Evolutionary conservation across 2,329 filamentous ascomycete genomes (phyloP).

Genomic region (Colletotrichum brevisporum): DNA sequence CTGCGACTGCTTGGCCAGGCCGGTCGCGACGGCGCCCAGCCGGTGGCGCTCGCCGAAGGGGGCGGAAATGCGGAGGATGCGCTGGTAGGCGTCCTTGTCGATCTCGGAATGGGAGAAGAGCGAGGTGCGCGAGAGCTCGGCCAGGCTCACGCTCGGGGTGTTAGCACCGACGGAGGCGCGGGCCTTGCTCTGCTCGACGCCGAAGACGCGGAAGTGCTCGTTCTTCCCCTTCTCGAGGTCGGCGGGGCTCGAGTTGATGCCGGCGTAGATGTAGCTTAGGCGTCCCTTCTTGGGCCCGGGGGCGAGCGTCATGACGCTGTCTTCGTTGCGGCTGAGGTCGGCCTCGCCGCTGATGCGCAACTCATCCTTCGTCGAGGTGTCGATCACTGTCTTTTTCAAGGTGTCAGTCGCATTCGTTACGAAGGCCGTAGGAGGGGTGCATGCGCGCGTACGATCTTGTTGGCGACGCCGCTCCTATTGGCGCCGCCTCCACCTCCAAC

Average conservation of each 20-base stretch:
- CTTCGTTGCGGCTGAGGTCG: conserved; percentile 85
- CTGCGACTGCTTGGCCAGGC: conserved; percentile 81
- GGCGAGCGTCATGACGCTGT: conserved; percentile 88
- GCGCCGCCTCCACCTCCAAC: conserved; percentile 92
- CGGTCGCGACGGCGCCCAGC: conserved; percentile 84
- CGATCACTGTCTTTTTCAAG: conserved; percentile 73
- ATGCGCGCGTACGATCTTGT: conserved; percentile 81
- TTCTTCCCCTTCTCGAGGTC: conserved; percentile 84
- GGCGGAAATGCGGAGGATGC: conserved; percentile 68
- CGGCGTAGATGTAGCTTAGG: conserved; percentile 74
- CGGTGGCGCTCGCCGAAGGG: conserved; percentile 61
- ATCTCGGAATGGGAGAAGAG: conserved; percentile 65
- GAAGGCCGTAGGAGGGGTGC: conserved; percentile 2
- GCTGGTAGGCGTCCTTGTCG: conserved; percentile 71
- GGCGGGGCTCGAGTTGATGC: conserved; percentile 84
- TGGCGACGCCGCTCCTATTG: conserved; percentile 84
- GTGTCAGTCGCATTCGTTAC: conserved; percentile 30
- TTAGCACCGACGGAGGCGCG: conserved; percentile 49
- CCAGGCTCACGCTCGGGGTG: conserved; percentile 55
- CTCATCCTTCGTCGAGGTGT: conserved; percentile 75
- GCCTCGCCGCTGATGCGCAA: conserved; percentile 78
- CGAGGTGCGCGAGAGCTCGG: conserved; percentile 65
- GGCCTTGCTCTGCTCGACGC: conserved; percentile 63
- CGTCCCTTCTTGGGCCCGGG: conserved; percentile 67
- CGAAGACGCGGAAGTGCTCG: conserved; percentile 85